Percentiles rank a stretch among this genome's conserved stretches.
Conservation (phyloP, 1,284 basidiomycete species). For the Austroboletus novae-zelandiae region DNA sequence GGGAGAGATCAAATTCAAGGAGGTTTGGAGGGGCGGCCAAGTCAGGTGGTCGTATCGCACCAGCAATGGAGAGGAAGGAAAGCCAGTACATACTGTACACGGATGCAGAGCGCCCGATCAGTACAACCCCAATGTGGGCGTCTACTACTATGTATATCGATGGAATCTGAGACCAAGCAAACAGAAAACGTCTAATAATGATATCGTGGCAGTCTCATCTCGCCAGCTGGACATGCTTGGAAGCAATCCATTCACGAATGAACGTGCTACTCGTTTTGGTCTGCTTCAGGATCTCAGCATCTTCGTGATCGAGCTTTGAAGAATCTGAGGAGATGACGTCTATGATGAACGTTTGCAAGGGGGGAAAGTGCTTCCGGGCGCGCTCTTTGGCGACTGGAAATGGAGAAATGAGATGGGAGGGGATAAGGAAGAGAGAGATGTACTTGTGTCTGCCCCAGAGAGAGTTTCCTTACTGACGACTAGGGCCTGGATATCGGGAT, state of each 20-base stretch:
- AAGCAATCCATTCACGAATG: conserved; percentile 80
- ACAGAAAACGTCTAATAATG: too few species aligned
- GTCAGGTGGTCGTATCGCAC: conserved; percentile 1
- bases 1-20: conserved; percentile 27
- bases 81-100: conserved; percentile 9
- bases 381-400: conserved; percentile 62
- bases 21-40: not conserved
- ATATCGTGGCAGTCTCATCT: too few species aligned
- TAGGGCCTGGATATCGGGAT: conserved; percentile 81
- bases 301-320: conserved; percentile 55
- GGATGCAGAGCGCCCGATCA: not conserved
- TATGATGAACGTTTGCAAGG: conserved; percentile 73
- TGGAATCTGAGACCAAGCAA: not conserved
- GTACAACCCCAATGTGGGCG: not conserved
- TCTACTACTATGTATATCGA: not conserved
- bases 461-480: conserved; percentile 87
- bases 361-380: conserved; percentile 50
- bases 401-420: not conserved
- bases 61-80: not conserved
- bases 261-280: conserved; percentile 90
- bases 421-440: conserved; percentile 19
- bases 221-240: not conserved
- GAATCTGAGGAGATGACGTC: conserved; percentile 78
- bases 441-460: conserved; percentile 70
- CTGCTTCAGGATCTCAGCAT: conserved; percentile 65